Evolutionary conservation across 768 basidiomycete species (phyloP), one percentile per base, ranked within the genome.

Genomic region (Rhodotorula graminis): DNA sequence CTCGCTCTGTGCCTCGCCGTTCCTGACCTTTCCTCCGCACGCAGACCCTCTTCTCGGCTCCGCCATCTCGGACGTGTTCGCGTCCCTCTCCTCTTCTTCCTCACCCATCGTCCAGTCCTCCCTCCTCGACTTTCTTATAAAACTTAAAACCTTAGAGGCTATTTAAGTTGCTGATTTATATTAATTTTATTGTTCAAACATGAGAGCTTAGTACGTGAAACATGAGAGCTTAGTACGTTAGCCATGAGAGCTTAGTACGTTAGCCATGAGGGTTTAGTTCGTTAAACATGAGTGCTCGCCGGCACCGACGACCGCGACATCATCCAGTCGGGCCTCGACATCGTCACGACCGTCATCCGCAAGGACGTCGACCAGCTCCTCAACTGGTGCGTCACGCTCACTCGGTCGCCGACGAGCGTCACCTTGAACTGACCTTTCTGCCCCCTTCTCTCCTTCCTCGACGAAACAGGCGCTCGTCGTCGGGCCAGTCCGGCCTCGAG

Each of bases 11-110:
- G 59, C 37, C 0, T 10, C 12, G 3, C 0, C 27, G 25, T 40
- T 68, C 50, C 46, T 44, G 50, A n/a, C 21, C 0, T 70, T 83
- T 31, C 6, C 21, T 33, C 29, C 0, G 2, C 44, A 3, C 12
- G 7, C 74, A 89, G 96, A 99, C 82, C 94, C 93, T 0, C 88
- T 97, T 66, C 88, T 94, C 79, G 84, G 91, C 31, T 91, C 92
- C 3, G 88, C 93, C 61, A 84, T 94, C 61, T 87, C 88, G 55
- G 92, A 95, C 78, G 87, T 95, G 59, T 83, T 95, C 67, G 83
- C 85, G 42, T 85, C 87, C 10, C 85, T 96, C 40, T 86, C 91
- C 12, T 81, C 85, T 9, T 87, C 90, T 2, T 81, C 86, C 0
- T 82, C 85, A 5, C 81, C 83, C 1, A 86, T 85, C 6, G 84